Percentiles rank a stretch among this genome's conserved stretches.
Conservation (phyloP, 306 rosid species). For the Vicia villosa region DNA sequence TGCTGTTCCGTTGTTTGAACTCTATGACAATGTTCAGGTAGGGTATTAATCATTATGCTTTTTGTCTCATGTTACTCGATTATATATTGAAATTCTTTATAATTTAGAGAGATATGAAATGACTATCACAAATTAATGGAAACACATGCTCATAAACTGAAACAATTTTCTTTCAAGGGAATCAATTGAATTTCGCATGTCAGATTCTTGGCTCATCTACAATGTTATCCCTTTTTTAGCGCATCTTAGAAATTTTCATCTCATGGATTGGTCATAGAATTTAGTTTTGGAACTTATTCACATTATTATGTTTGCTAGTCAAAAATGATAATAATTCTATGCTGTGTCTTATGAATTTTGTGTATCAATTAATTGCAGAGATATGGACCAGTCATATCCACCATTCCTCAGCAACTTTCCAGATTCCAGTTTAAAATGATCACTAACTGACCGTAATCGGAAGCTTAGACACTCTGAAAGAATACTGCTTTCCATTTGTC, state of each 20-base stretch:
- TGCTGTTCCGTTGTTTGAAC: conserved; percentile 98
- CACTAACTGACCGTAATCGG: conserved; percentile 51
- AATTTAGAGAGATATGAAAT: conserved; percentile 11
- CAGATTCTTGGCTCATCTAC: neutral
- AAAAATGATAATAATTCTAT: conserved; percentile 1
- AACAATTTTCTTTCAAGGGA: conserved; percentile 7
- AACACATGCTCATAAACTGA: conserved; percentile 1
- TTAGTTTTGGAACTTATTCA: conserved; percentile 6
- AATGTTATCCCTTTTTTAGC: neutral
- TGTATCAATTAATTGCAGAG: conserved; percentile 60
- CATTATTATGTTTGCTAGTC: neutral
- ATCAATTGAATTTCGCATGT: conserved; percentile 6
- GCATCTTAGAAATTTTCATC: neutral
- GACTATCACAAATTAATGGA: conserved; percentile 10
- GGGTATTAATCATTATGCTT: neutral
- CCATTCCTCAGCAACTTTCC: conserved; percentile 97
- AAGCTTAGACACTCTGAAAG: conserved; percentile 20
- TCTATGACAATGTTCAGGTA: conserved; percentile 99
- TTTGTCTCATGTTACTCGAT: conserved; percentile 10
- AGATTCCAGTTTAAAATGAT: conserved; percentile 99
- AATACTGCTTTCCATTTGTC: conserved; percentile 18
- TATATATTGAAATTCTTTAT: neutral
- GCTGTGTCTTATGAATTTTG: conserved; percentile 10
- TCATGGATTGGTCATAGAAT: neutral
- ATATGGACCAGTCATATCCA: conserved; percentile 96